Percentiles rank a stretch among this genome's conserved stretches.
Conservation (phyloP, 208 protist genomes). For the Acanthamoeba royreba region DNA sequence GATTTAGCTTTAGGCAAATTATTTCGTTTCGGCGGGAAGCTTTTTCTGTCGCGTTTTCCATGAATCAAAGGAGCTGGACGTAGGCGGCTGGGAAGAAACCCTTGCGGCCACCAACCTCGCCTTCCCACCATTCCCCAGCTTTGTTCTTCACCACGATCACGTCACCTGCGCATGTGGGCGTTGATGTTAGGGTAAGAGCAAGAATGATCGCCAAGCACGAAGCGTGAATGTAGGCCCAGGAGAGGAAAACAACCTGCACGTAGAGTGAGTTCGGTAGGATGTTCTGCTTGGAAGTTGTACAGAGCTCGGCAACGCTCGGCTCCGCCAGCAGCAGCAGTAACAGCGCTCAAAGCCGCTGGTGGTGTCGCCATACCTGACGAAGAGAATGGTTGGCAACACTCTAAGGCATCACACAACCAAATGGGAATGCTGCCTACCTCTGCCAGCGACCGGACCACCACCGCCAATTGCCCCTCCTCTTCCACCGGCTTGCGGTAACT, state of each 20-base stretch:
- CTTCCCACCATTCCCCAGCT: conserved; percentile 48
- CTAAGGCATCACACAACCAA: too few species aligned
- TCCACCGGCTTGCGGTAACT: too few species aligned
- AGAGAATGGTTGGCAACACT: too few species aligned
- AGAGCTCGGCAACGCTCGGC: neutral
- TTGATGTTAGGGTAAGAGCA: too few species aligned
- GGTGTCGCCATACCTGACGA: too few species aligned
- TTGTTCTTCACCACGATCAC: neutral
- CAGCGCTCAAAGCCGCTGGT: too few species aligned
- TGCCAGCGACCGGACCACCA: too few species aligned
- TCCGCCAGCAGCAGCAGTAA: neutral
- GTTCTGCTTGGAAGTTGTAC: neutral
- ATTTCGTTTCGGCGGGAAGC: too few species aligned
- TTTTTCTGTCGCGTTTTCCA: too few species aligned
- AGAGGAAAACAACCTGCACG: neutral
- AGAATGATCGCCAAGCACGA: neutral
- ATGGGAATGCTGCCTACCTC: too few species aligned
- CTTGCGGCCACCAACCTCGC: neutral
- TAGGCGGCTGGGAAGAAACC: conserved; percentile 49
- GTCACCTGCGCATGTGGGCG: neutral
- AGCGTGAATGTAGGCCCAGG: neutral
- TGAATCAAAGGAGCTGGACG: conserved; percentile 19
- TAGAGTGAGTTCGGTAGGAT: neutral
- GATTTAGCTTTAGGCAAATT: too few species aligned
- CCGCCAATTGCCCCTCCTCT: too few species aligned